A percentile compares a stretch with the other conserved stretches of the same genome.
Evolutionary conservation across 192 early-diverging fungal genomes (phyloP).

Genomic region (Backusella morwellensis): DNA sequence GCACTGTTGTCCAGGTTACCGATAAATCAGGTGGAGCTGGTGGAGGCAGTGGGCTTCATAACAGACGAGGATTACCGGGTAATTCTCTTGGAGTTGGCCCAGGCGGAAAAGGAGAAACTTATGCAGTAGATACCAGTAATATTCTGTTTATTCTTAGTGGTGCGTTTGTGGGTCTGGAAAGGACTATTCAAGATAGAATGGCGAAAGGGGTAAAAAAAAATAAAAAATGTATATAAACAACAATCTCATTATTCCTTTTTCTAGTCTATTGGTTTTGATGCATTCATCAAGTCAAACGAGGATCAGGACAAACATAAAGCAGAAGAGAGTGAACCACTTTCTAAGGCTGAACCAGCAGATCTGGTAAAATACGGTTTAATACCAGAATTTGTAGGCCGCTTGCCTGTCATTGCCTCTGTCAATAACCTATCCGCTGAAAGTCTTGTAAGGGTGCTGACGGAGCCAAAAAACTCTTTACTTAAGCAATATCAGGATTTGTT

Average conservation of each 20-base stretch:
- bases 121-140: slow-evolving; percentile 84
- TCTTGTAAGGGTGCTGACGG: slow-evolving; percentile 72
- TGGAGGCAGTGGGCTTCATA: background rate
- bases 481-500: slow-evolving; percentile 80
- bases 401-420: slow-evolving; percentile 79
- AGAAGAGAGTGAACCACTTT: background rate
- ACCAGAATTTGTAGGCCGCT: slow-evolving; percentile 83
- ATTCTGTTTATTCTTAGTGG: slow-evolving; percentile 88
- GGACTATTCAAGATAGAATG: slow-evolving; percentile 72
- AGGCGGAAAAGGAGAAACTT: slow-evolving; percentile 69
- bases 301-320: background rate
- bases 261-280: slow-evolving; percentile 76
- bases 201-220: slow-evolving; percentile 56
- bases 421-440: slow-evolving; percentile 62
- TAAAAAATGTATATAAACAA: background rate
- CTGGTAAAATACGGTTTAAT: slow-evolving; percentile 84
- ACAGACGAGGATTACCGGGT: background rate
- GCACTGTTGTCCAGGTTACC: slow-evolving; percentile 82
- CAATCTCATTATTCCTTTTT: background rate
- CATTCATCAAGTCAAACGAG: slow-evolving; percentile 19
- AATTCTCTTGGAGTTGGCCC: background rate
- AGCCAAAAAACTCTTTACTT: slow-evolving; percentile 79
- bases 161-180: slow-evolving; percentile 85
- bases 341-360: slow-evolving; percentile 46
- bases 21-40: slow-evolving; percentile 69